phyloP scores from a whole-genome alignment of 2,329 filamentous ascomycete genomes.

The Trichophyton equinum region DNA sequence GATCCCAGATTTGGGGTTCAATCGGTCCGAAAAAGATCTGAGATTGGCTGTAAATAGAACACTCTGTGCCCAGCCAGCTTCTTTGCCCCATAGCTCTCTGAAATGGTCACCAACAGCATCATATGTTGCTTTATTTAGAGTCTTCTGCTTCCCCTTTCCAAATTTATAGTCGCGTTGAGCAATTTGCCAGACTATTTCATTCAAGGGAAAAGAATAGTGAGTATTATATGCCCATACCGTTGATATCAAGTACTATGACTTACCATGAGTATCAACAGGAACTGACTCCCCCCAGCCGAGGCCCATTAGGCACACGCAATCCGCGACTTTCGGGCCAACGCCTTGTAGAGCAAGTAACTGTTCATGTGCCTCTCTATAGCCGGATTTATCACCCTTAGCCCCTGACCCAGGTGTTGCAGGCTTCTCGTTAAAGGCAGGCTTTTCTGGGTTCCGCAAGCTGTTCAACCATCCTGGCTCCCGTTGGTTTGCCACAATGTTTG shows the following conservation, averaged over 20 bases:
- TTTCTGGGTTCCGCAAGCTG: constrained; percentile 63
- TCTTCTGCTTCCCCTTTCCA: constrained; percentile 67
- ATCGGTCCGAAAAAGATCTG: constrained; percentile 62
- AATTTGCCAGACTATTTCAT: constrained; percentile 75
- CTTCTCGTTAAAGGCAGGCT: constrained; percentile 44
- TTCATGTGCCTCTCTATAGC: constrained; percentile 69
- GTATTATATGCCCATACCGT: not conserved
- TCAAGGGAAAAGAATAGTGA: constrained; percentile 6
- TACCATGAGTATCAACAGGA: constrained; percentile 82
- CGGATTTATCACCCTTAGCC: constrained; percentile 39
- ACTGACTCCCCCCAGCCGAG: constrained; percentile 91
- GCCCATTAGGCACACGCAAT: constrained; percentile 94
- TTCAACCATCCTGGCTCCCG: constrained; percentile 65
- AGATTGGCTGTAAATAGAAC: constrained; percentile 92
- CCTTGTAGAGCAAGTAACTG: constrained; percentile 67
- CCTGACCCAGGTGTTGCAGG: constrained; percentile 28
- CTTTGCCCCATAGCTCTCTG: constrained; percentile 73
- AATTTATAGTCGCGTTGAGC: constrained; percentile 93
- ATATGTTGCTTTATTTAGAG: constrained; percentile 77
- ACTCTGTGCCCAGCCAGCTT: constrained; percentile 95
- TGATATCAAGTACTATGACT: not conserved
- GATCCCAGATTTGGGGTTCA: constrained; percentile 30
- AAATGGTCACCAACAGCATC: constrained; percentile 86
- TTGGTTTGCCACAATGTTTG: constrained; percentile 55
- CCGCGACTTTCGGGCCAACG: constrained; percentile 91